Conservation (phyloP, 2,329 filamentous ascomycete genomes). For the Aspergillus oerlinghausenensis region DNA sequence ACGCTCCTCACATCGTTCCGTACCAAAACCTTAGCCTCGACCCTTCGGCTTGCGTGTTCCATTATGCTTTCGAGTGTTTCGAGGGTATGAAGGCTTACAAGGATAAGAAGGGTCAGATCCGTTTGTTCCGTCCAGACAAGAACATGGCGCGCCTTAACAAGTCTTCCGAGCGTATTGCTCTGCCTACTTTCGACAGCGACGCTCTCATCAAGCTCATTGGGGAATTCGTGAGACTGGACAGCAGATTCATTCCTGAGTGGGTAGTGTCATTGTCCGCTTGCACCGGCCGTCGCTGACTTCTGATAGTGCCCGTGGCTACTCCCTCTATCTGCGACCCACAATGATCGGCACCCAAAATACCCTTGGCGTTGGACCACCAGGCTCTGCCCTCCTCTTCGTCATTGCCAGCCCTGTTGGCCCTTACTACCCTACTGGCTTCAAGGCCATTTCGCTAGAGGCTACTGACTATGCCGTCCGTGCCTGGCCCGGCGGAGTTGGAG, state of each 20-base stretch:
- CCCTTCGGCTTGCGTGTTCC: slow-evolving; percentile 93
- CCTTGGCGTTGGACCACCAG: slow-evolving; percentile 86
- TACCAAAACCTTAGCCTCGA: slow-evolving; percentile 98
- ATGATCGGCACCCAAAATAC: slow-evolving; percentile 97
- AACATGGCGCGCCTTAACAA: slow-evolving; percentile 96
- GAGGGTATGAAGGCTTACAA: slow-evolving; percentile 99
- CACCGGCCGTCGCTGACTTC: not conserved
- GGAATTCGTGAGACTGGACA: slow-evolving; percentile 72
- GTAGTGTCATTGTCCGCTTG: slow-evolving; percentile 16
- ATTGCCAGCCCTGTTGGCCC: slow-evolving; percentile 96
- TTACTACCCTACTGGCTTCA: slow-evolving; percentile 98
- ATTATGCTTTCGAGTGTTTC: slow-evolving; percentile 97
- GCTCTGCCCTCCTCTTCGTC: slow-evolving; percentile 85
- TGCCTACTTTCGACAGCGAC: slow-evolving; percentile 76
- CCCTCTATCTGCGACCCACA: slow-evolving; percentile 89
- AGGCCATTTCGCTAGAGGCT: slow-evolving; percentile 90
- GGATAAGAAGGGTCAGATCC: slow-evolving; percentile 69
- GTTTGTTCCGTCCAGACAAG: slow-evolving; percentile 88
- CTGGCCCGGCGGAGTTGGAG: slow-evolving; percentile 95
- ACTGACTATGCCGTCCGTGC: slow-evolving; percentile 95
- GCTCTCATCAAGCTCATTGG: slow-evolving; percentile 77
- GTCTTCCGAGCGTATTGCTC: slow-evolving; percentile 82
- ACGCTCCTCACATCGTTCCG: slow-evolving; percentile 74
- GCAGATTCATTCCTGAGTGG: slow-evolving; percentile 81
- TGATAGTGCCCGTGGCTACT: slow-evolving; percentile 68